Base-by-base conservation (phyloP, 495 filamentous ascomycete genomes). In the Penicillium arizonense region DNA sequence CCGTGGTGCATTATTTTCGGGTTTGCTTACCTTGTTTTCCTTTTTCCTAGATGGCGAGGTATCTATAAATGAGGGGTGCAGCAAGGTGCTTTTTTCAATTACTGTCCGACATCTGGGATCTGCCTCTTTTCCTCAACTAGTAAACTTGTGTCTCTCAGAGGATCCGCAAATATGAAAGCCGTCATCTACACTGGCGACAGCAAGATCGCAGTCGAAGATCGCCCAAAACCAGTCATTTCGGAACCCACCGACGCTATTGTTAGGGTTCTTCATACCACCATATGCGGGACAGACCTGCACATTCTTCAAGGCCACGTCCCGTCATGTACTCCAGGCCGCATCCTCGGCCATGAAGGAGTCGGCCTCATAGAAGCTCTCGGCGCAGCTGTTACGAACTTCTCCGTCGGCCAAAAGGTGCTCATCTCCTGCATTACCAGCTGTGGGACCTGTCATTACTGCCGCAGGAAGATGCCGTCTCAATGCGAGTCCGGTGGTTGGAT, bases 311-410 rank as follows among this genome's bases (percentile, higher is more conserved):
- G 84, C 44, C 59, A 72, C 18, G 75, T 93, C 16, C 64, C 91
- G 8, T 75, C 90, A 60, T 56, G 90, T 40, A 71, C 80, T 48
- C 82, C 84, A 52, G 88, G 90, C 44, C 88, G 91, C 63, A 90
- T 94, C 57, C 75, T 93, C 1, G 89, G 90, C 39, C 88, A 95
- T 65, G 88, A 93, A 54, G 91, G 90, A 67, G 88, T 85, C 63
- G 88, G 90, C 32, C 69, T 84, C 23, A 83, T 92, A 12, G 85
- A 89, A 23, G 69, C 78, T 21, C 74, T 89, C n/a, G 90, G 89
- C 1, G 55, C 78, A 0, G 77, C 52, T 0, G 83, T 90, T 8
- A 80, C 62, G 30, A 73, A 67, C 7, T 68, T 85, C n/a, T 51
- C 52, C 26, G 62, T 70, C 48, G 65, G 75, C 38, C 65, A 79